Conservation (phyloP, 2,329 filamentous ascomycete genomes). For the Colletotrichum zoysiae region DNA sequence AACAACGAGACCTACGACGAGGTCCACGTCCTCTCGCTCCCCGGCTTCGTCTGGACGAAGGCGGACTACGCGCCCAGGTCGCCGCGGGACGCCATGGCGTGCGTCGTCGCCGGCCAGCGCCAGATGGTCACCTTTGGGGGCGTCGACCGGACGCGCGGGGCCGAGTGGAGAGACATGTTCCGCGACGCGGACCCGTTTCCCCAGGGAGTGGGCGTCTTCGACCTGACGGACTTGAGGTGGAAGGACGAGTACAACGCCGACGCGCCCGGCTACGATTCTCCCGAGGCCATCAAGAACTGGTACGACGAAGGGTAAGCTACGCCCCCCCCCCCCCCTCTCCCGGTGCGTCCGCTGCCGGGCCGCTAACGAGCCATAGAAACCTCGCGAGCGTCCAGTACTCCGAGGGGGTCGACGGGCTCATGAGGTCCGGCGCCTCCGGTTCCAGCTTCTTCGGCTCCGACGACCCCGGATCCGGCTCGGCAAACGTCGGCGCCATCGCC, state of each 20-base stretch:
- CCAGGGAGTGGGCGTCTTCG: slow-evolving; percentile 41
- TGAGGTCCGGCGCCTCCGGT: slow-evolving; percentile 33
- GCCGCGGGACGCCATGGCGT: slow-evolving; percentile 33
- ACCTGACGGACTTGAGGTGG: slow-evolving; percentile 40
- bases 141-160: slow-evolving; percentile 1
- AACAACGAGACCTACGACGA: slow-evolving; percentile 26
- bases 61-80: slow-evolving; percentile 29
- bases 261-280: slow-evolving; percentile 37
- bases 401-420: slow-evolving; percentile 21
- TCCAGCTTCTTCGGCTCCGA: slow-evolving; percentile 46
- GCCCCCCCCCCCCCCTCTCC: fast-evolving
- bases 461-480: slow-evolving; percentile 24
- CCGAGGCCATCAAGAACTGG: slow-evolving; percentile 32
- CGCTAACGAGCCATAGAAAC: slow-evolving; percentile 20
- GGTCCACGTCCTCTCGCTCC: slow-evolving; percentile 41
- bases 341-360: background rate
- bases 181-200: slow-evolving; percentile 29
- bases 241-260: slow-evolving; percentile 34
- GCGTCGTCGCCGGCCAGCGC: slow-evolving; percentile 38
- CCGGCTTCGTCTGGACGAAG: slow-evolving; percentile 43
- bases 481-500: slow-evolving; percentile 58
- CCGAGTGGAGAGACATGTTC: slow-evolving; percentile 21
- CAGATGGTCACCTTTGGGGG: slow-evolving; percentile 43
- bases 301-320: slow-evolving; percentile 35
- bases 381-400: slow-evolving; percentile 31